phyloP scores from a whole-genome alignment of 2,329 filamentous ascomycete genomes.

The Fusarium temperatum region DNA sequence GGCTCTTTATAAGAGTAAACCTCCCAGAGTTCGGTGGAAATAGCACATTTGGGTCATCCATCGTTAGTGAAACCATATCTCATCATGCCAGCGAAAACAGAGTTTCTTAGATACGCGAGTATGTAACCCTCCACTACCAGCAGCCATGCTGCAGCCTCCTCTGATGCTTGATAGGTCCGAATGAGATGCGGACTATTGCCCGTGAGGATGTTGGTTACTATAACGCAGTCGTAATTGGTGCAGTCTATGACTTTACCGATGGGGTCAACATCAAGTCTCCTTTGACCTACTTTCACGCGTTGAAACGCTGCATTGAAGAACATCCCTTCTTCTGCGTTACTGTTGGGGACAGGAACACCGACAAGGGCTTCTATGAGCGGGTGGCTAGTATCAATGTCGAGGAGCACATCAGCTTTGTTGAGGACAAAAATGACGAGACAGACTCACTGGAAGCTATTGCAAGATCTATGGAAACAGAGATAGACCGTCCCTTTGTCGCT shows the following conservation, averaged over 20 bases:
- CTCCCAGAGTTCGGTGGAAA: neutral
- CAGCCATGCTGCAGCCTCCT: neutral
- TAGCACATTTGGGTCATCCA: neutral
- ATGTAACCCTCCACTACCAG: neutral
- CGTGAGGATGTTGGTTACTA: conserved; percentile 38
- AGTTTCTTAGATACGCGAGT: conserved; percentile 33
- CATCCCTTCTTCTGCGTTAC: conserved; percentile 35
- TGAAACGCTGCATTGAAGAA: conserved; percentile 28
- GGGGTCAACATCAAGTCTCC: conserved; percentile 4
- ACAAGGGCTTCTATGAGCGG: conserved; percentile 36
- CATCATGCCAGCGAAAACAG: conserved; percentile 16
- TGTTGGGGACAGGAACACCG: conserved; percentile 28
- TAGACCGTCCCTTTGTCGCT: conserved; percentile 28
- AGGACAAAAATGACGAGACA: neutral
- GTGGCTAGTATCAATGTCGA: conserved; percentile 25
- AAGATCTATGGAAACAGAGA: conserved; percentile 7
- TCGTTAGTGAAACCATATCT: neutral
- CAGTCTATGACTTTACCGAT: conserved; percentile 23
- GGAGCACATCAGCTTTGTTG: conserved; percentile 29
- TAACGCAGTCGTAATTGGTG: conserved; percentile 36
- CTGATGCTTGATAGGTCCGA: conserved; percentile 23
- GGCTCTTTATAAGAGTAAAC: neutral
- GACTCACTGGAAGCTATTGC: conserved; percentile 10
- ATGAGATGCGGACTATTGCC: conserved; percentile 35
- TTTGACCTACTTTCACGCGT: conserved; percentile 20